Base-by-base conservation (phyloP, 2,329 filamentous ascomycete species). In the Knufia fluminis region DNA sequence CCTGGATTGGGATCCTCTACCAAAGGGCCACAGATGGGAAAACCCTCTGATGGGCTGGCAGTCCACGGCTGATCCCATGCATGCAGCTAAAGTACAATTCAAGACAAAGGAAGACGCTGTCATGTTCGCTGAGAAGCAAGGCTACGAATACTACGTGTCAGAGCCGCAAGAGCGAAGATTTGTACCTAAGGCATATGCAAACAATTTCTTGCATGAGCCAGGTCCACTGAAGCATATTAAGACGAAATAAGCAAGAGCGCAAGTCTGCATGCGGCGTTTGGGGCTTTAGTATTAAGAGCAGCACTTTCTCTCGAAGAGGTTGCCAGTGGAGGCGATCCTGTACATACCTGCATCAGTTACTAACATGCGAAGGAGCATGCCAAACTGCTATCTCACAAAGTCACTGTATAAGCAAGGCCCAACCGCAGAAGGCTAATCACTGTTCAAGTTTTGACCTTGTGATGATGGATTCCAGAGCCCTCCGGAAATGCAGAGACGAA, bases 21-120 rank as follows among this genome's bases (percentile, higher is more conserved):
- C 77, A 61, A 96, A 94, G 73, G 92, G 92, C 54, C 87, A 96
- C 70, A 80, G 92, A 61, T 98, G 92, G 94, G 92, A 98, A 75
- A 98, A 98, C 71, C 87, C 85, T 41, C 71, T 98, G 66, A 98
- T 98, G 80, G 92, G 92, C 53, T 98, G 94, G 94, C 90, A 96
- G 67, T 97, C 91, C 20, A 94, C 89, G 16, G 91, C 78, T 49
- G 92, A 98, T 69, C 81, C 80, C 65, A 92, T 98, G 88, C 90
- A 98, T 69, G 91, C 89, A 63, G 94, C 89, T 43, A 80, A 89
- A 66, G 70, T 98, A 61, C 83, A 83, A 68, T 98, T 98, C 78
- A 86, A 86, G 69, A 78, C 75, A 61, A 97, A 95, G 76, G 89
- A 97, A 66, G 91, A 95, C 60, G 92, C 92, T 57, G 91, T 98